Evolutionary conservation across 1,284 basidiomycete species (phyloP), one percentile per base, ranked within the genome.

Genomic region (Leccinum glutinopallens): DNA sequence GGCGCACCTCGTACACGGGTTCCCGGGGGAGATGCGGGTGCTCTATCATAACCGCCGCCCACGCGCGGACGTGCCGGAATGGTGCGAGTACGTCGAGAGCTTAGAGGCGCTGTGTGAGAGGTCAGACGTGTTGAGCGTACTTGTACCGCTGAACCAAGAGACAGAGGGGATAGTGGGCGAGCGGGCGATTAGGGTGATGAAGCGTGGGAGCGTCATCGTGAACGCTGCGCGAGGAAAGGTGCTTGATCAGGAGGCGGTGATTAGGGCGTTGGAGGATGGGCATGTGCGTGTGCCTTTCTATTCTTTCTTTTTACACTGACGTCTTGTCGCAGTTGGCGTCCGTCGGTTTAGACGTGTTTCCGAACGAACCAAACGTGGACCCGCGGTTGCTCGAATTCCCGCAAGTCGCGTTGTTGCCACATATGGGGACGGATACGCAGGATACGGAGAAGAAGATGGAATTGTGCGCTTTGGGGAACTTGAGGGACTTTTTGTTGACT

Each of bases 271-370:
- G 63, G 88, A 93, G 72, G 88, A 89, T 69, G 94, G 93, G 17
- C 91, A 93, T 73, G 91, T 92, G 76, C 70, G 87, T 80, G 12
- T 46, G 25, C 57, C 60, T 57, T 62, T 10, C 17, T 35, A 8
- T 7, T 33, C 12, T 25, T 10, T 29, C 8, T 54, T 55, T 6
- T 29, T 15, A 5, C 32, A 33, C 7, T 33, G 6, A 37, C 9
- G 43, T 19, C 9, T 19, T 17, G n/a, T 8, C 7, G 1, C 3
- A 95, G 91, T 84, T 95, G 67, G 87, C 84, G 59, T 90, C 89
- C 7, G 91, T 92, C 33, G 95, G 96, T 29, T 80, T 97, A 32
- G 96, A 97, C 70, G 94, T 97, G 33, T 97, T 86, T 80, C 92
- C 93, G 5, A 84, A 94, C 75, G 95, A 97, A 76, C 94, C 94